A percentile compares a stretch with the other conserved stretches of the same genome.
phyloP scores from a whole-genome alignment of 2,329 filamentous ascomycete genomes.

The Biscogniauxia marginata region DNA sequence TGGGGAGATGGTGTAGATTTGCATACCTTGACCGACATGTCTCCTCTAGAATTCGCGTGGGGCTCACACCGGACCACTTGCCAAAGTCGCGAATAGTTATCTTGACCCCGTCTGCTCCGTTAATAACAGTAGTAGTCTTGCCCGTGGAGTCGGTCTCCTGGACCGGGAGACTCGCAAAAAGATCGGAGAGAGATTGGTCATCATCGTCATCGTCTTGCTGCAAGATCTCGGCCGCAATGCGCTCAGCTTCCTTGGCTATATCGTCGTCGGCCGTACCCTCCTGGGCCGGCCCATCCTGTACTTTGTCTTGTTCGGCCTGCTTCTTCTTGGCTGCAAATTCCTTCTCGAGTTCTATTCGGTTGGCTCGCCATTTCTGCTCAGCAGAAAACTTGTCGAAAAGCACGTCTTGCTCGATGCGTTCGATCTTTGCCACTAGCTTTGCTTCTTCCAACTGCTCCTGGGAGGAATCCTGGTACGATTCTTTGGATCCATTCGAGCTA shows the following conservation, averaged over 20 bases:
- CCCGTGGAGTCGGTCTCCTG: slow-evolving; percentile 61
- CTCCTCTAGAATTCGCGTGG: slow-evolving; percentile 77
- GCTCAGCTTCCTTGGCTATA: slow-evolving; percentile 55
- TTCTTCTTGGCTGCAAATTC: slow-evolving; percentile 53
- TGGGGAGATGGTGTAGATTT: neutral
- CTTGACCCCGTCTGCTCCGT: slow-evolving; percentile 50
- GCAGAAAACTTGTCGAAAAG: slow-evolving; percentile 69
- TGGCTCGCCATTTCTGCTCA: slow-evolving; percentile 63
- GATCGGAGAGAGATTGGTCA: slow-evolving; percentile 46
- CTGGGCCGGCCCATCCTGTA: slow-evolving; percentile 27
- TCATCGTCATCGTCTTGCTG: slow-evolving; percentile 55
- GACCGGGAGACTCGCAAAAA: slow-evolving; percentile 62
- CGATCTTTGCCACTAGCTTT: slow-evolving; percentile 71
- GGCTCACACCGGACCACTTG: slow-evolving; percentile 73
- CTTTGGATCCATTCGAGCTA: slow-evolving; percentile 1
- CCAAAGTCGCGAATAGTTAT: slow-evolving; percentile 79
- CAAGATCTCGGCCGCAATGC: slow-evolving; percentile 58
- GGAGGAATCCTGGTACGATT: slow-evolving; percentile 15
- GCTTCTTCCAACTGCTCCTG: slow-evolving; percentile 50
- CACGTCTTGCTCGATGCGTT: slow-evolving; percentile 74
- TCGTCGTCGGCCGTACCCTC: slow-evolving; percentile 40
- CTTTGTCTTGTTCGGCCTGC: slow-evolving; percentile 33
- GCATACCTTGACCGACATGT: slow-evolving; percentile 74
- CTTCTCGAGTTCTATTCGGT: slow-evolving; percentile 59
- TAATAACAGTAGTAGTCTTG: slow-evolving; percentile 57